Base-by-base conservation (phyloP, 2,329 filamentous ascomycete genomes). In the Eurotiales sp. region DNA sequence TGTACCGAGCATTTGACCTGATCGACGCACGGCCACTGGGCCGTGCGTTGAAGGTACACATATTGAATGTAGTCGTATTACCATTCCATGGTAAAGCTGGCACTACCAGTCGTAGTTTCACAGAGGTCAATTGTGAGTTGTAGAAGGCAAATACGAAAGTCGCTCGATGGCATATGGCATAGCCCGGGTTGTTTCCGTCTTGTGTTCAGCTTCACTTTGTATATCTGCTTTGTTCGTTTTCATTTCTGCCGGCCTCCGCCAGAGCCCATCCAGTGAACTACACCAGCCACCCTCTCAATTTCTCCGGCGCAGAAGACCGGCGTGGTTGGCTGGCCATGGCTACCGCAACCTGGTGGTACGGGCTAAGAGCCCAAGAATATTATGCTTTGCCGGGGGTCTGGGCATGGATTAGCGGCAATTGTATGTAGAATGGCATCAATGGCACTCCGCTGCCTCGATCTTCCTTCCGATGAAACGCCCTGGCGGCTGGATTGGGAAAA, bases 1-100 rank as follows among this genome's bases (percentile, higher is more conserved):
- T n/a, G n/a, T 37, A 46, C 21, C 27, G 32, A 42, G 39, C 39
- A 50, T 43, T 50, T 40, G 19, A 50, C 43, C 39, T 19, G 37
- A 50, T 50, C 30, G 30, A 50, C 47, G 47, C 47, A 50, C 47
- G 47, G 47, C 27, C 39, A 25, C n/a, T 15, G 47, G n/a, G 37
- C 47, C 47, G 39, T 50, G 47, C 47, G 47, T 36, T 30, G 7
- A 27, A 32, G 25, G 23, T 17, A 15, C 34, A 37, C 34, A 21
- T 15, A 37, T 19, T 36, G 34, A 15, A 37, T 11, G 34, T 15
- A 36, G n/a, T n/a, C n/a, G n/a, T 17, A 8, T n/a, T n/a, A n/a
- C 32, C 32, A 19, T 36, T 19, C 15, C 32, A 36, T 36, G 15
- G 32, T n/a, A 15, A n/a, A 36, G n/a, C n/a, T 3, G 5, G 29